These are phyloP conservation scores for Periconia sp. DNA, from an alignment of 2,329 filamentous ascomycete genomes.

Conservation along the genomic window DNA sequence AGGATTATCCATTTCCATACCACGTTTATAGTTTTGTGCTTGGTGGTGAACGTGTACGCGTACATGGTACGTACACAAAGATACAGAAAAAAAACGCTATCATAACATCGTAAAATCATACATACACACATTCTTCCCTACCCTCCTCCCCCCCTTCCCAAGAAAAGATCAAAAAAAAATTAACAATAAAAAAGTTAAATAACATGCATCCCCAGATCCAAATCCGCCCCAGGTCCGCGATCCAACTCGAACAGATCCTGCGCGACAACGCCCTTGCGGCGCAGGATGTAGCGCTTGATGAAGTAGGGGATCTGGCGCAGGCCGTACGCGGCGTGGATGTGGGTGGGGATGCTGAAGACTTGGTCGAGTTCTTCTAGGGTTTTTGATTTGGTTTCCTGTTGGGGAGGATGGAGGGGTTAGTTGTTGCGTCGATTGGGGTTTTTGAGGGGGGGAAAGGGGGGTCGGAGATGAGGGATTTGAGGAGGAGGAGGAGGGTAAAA, in stretches of 20 bases:
- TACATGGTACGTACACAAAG: too few relatives aligned
- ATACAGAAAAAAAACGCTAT: too few relatives aligned
- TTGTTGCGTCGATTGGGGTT: neutral
- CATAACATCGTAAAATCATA: too few relatives aligned
- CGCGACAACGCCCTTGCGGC: conserved; percentile 11
- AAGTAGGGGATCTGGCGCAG: conserved; percentile 36
- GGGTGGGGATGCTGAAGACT: conserved; percentile 56
- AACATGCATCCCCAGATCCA: conserved; percentile 10
- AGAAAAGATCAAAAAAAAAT: neutral
- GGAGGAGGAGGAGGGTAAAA: too few relatives aligned
- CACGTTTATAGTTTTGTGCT: too few relatives aligned
- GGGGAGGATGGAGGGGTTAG: neutral
- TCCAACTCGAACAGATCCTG: conserved; percentile 14
- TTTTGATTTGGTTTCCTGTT: conserved; percentile 47
- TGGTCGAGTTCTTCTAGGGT: conserved; percentile 48
- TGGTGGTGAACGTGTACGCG: too few relatives aligned
- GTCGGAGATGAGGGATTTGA: too few relatives aligned
- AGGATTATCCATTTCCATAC: too few relatives aligned
- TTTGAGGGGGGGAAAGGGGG: neutral
- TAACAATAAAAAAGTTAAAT: conserved; percentile 1
- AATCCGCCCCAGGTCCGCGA: neutral
- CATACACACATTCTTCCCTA: neutral
- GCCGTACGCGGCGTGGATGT: conserved; percentile 26
- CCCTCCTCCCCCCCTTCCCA: neutral
- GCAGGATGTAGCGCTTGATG: conserved; percentile 30